Evolutionary conservation across 1,284 basidiomycete species (phyloP).

Genomic region (Naganishia liquefaciens): DNA sequence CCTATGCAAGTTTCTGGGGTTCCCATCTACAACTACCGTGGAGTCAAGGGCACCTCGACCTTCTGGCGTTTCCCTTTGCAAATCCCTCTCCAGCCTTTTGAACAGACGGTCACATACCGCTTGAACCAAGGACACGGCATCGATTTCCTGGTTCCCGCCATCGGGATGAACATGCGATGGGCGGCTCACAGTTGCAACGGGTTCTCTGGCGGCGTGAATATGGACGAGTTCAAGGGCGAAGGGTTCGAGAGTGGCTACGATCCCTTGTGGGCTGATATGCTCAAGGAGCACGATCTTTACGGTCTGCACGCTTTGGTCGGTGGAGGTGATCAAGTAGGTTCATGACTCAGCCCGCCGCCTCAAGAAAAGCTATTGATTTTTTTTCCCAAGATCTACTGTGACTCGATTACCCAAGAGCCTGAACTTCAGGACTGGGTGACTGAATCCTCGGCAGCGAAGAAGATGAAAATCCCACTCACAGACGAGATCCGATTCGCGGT

Average conservation of each 20-base stretch:
- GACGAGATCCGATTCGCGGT: conserved; percentile 74
- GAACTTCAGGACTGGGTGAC: conserved; percentile 73
- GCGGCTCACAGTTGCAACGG: conserved; percentile 68
- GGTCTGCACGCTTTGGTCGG: conserved; percentile 74
- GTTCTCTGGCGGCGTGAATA: conserved; percentile 58
- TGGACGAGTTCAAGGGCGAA: conserved; percentile 57
- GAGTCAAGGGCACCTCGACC: conserved; percentile 70
- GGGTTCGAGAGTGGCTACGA: conserved; percentile 77
- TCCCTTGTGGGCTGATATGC: conserved; percentile 88
- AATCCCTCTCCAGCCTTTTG: conserved; percentile 69
- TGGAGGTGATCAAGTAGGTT: conserved; percentile 51
- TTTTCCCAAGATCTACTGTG: conserved; percentile 54
- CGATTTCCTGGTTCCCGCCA: conserved; percentile 80
- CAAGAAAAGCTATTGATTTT: too few species aligned
- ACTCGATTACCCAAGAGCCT: conserved; percentile 55
- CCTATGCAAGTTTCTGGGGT: conserved; percentile 15
- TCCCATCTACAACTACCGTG: conserved; percentile 67
- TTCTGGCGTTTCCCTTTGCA: conserved; percentile 95
- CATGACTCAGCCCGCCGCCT: too few species aligned
- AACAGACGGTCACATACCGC: conserved; percentile 77
- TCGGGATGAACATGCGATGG: conserved; percentile 85
- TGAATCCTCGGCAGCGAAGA: conserved; percentile 65
- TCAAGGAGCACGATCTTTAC: conserved; percentile 71
- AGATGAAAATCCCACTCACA: conserved; percentile 66
- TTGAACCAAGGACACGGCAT: conserved; percentile 76